Evolutionary conservation across 768 basidiomycete species (phyloP), one percentile per base, ranked within the genome.

Genomic region (Lactifluus rugatus): DNA sequence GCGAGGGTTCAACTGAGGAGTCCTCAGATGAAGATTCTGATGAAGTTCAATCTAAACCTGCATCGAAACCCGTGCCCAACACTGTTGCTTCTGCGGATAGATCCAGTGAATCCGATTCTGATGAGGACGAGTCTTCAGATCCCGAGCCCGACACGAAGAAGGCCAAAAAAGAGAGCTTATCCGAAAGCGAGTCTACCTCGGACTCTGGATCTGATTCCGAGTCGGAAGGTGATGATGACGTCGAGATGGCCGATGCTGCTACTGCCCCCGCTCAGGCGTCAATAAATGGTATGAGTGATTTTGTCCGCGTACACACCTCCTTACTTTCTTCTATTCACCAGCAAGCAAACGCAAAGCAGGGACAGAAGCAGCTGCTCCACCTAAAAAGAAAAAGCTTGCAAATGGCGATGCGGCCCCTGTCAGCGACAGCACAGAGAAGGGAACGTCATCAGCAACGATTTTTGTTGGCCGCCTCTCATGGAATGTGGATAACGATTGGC

Each of bases 401-500:
- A 78, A 84, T 64, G 84, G 76, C 56, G 74, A 78, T 46, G 77
- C 77, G 45, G 74, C 74, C n/a, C 72, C 71, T 31, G 68, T 70
- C 21, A 75, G 74, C 42, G 55, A 66, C 5, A 66, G 63, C 28
- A 73, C 64, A 48, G 68, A 69, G 0, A 78, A 81, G 62, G 78
- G 83, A 57, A 75, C 76, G 16, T 31, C 62, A 2, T 57, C 61
- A 17, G 84, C 77, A 66, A 84, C 87, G 39, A 80, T 97, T 65
- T 98, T 94, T 68, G 92, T 99, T 64, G 95, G 95, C 54, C 81
- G 81, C 58, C 80, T 99, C 46, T 94, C 92, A 13, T 99, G 94
- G 94, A 90, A 89, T 70, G 87, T 98, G 62, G 95, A 97, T 76
- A 88, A 91, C 69, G 95, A 97, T 72, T 89, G 92, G 79, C 84